Base-by-base conservation (phyloP, 306 rosid species). In the Vicia faba region DNA sequence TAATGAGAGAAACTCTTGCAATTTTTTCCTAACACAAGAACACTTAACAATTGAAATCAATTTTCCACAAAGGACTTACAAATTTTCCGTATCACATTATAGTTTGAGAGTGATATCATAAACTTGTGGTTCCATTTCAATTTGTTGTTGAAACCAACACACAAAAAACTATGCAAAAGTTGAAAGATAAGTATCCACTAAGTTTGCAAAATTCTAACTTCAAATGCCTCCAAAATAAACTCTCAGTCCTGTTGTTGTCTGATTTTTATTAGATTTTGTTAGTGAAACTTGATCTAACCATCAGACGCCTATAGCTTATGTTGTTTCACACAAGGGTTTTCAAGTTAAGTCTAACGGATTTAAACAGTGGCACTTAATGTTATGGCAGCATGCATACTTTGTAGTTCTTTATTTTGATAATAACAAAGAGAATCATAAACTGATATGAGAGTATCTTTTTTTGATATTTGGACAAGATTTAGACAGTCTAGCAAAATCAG, bases 271-370 rank as follows among this genome's bases (percentile, higher is more conserved):
- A 36, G 12, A 49, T 35, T 39, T 46, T 70, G 68, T 46, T 23
- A 25, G 41, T 50, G 23, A 36, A 71, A 50, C 62, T 69, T 35
- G 63, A 61, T 33, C 66, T 61, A 49, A 48, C 16, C 59, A 73
- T 41, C 29, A 73, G 71, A 29, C 26, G 2, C 66, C 60, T 66
- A 64, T 14, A 44, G 53, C 20, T 66, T 56, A 20, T 66, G 44
- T 0, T 40, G 53, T 20, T 55, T 35, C 73, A 33, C 11, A 43
- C 64, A 57, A 66, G 73, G 68, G 73, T 45, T 38, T 13, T 54
- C 46, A 33, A 1, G 70, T 38, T 18, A 39, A 33, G 51, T 61
- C n/a, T 11, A 43, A 8, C 36, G 51, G 29, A 11, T 45, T 31
- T 59, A 57, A 23, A 29, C 6, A 19, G 26, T 15, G 20, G 20